Percentiles rank a stretch among this genome's conserved stretches.
These are phyloP conservation scores for Ascocoryne sarcoides DNA, from an alignment of 2,329 filamentous ascomycete genomes.

Conservation along the genomic window DNA sequence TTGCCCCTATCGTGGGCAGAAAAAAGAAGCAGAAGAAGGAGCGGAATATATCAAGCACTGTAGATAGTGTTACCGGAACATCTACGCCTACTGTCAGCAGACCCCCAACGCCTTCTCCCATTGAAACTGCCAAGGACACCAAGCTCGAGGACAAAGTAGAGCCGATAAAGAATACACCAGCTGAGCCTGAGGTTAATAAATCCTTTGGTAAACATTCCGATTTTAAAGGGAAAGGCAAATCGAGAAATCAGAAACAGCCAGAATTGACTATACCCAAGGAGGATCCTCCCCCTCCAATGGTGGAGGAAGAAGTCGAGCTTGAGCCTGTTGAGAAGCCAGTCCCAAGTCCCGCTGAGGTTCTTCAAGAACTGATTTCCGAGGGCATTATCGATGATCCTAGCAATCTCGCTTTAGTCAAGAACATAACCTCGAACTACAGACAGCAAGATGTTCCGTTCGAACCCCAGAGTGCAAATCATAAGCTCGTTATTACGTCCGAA, in stretches of 20 bases:
- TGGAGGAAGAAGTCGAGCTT: constrained; percentile 17
- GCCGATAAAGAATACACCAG: constrained; percentile 4
- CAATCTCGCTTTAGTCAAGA: constrained; percentile 34
- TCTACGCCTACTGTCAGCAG: constrained; percentile 23
- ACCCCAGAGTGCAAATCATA: constrained; percentile 25
- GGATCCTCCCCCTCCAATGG: background rate
- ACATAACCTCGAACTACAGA: constrained; percentile 26
- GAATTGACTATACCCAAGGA: constrained; percentile 15
- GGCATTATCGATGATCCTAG: constrained; percentile 30
- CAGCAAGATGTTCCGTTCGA: constrained; percentile 27
- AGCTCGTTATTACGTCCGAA: constrained; percentile 42
- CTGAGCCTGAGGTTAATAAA: constrained; percentile 10
- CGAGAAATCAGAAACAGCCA: constrained; percentile 17
- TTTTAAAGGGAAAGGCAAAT: constrained; percentile 19
- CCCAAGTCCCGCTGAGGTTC: constrained; percentile 28
- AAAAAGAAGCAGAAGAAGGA: constrained; percentile 85
- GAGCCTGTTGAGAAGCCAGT: constrained; percentile 24
- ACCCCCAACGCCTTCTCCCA: constrained; percentile 19
- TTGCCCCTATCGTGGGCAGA: constrained; percentile 66
- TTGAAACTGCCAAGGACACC: background rate
- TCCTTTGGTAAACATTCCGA: constrained; percentile 10
- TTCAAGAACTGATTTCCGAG: constrained; percentile 31
- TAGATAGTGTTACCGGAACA: constrained; percentile 24
- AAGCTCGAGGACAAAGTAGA: constrained; percentile 7
- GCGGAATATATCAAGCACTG: constrained; percentile 30